Evolutionary conservation across 306 rosid species (phyloP), one percentile per base, ranked within the genome.

Genomic region (Geum urbanum): DNA sequence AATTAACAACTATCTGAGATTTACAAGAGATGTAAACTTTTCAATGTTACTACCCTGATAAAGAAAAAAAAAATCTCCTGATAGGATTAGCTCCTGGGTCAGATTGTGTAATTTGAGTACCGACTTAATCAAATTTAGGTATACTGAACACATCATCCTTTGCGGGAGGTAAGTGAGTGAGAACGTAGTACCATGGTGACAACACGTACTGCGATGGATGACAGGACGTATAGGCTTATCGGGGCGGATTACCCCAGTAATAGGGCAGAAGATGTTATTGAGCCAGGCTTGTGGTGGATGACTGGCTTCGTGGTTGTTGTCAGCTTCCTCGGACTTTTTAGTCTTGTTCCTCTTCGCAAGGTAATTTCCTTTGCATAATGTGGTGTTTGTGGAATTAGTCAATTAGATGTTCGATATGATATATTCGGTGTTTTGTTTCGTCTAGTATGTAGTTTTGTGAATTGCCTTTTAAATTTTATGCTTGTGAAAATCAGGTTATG

Each of bases 171-270:
- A n/a, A n/a, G n/a, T n/a, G n/a, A n/a, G n/a, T n/a, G n/a, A n/a
- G n/a, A n/a, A n/a, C n/a, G n/a, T n/a, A n/a, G n/a, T n/a, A n/a
- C n/a, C n/a, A n/a, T n/a, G n/a, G n/a, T n/a, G n/a, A n/a, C n/a
- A n/a, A n/a, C n/a, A n/a, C n/a, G n/a, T n/a, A n/a, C n/a, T 78
- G 95, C 97, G 32, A 84, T 94, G 99, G 92, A 94, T 79, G 91
- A 91, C 68, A 77, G 70, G 72, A 94, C 97, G 12, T 94, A 91
- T 53, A 76, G 86, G 45, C 89, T 94, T 9, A 87, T 94, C 35
- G 99, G 99, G 52, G 64, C 87, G 50, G 95, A 88, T 82, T 94
- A 94, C 69, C 97, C 97, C 40, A 96, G 99, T 58, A 94, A 94
- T 68, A 78, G 96, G 67, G 92, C 95, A 11, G 88, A 87, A 72